Percentiles rank a stretch among this genome's conserved stretches.
phyloP scores from a whole-genome alignment of 2,329 filamentous ascomycete species.

The Aspergillus puulaauensis region DNA sequence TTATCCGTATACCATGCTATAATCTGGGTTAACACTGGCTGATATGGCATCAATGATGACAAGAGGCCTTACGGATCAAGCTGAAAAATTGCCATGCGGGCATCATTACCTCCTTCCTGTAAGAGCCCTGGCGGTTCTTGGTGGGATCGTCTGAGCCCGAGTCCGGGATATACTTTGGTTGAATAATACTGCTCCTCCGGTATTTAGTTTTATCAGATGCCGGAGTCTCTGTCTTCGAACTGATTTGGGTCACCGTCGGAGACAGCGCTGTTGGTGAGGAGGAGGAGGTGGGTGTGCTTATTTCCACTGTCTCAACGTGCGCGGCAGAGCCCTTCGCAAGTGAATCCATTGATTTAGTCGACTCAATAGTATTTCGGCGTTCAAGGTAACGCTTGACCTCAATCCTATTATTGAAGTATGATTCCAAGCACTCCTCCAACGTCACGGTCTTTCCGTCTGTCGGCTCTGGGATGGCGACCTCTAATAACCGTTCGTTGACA shows the following conservation, averaged over 20 bases:
- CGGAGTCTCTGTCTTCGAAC: conserved; percentile 26
- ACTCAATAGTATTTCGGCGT: conserved; percentile 58
- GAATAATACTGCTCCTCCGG: conserved; percentile 44
- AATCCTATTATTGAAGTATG: conserved; percentile 92
- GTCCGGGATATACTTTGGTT: conserved; percentile 44
- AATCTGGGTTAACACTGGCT: conserved; percentile 31
- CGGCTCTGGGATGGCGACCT: conserved; percentile 77
- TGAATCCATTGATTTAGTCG: conserved; percentile 39
- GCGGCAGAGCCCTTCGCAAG: conserved; percentile 36
- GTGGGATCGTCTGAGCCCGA: conserved; percentile 30
- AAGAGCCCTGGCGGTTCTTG: conserved; percentile 39
- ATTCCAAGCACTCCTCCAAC: conserved; percentile 86
- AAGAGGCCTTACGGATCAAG: conserved; percentile 69
- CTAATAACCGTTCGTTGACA: conserved; percentile 84
- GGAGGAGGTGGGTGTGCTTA: conserved; percentile 37
- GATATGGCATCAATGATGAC: background rate
- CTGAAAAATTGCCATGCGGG: conserved; percentile 98
- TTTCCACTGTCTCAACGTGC: conserved; percentile 46
- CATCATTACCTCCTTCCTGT: conserved; percentile 82
- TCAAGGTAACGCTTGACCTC: conserved; percentile 79
- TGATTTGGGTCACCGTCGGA: conserved; percentile 24
- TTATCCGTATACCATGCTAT: conserved; percentile 82
- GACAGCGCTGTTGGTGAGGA: conserved; percentile 30
- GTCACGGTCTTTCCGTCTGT: conserved; percentile 68
- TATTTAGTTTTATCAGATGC: conserved; percentile 24